Evolutionary conservation across 305 asterid species (phyloP), one percentile per base, ranked within the genome.

Genomic region (Withania somnifera): DNA sequence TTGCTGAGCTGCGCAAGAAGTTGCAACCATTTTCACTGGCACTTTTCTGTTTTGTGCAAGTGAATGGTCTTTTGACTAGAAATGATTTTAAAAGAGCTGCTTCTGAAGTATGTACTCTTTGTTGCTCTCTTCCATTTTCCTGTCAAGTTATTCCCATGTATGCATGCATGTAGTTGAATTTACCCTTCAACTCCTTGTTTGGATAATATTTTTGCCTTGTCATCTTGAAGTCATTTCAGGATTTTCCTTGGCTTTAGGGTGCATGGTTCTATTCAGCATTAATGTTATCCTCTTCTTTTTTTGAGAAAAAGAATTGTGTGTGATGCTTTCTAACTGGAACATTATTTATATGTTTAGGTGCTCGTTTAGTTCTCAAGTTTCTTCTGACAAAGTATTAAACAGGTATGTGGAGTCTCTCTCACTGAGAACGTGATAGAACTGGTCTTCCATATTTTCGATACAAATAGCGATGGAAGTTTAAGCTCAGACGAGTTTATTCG

Each of bases 81-180:
- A 83, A 85, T 61, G 98, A 94, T 87, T 92, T 96, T 11, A 92
- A 91, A 51, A 89, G 99, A 85, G 99, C 97, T 83, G 97, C 98
- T 88, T 82, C 86, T 58, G 97, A 92, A 82, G 99, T 95, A 88
- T 5, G 85, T 40, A 9, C 45, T 20, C 85, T 79, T 78, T 22
- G n/a, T 67, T 79, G 19, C 53, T 28, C n/a, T 19, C 64, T 24
- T 82, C 38, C n/a, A 38, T 78, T 50, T 80, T 22, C 47, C 26
- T 6, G 60, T 73, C 40, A 73, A n/a, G 36, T 17, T 24, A 45
- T 26, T 73, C 17, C 60, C 42, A 8, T 26, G 17, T 24, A 50
- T 73, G 42, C 79, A 73, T 73, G 58, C 38, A 42, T 45, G 79
- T 50, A 5, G 40, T 40, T 40, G 77, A 1, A 68, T 68, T 69